A percentile compares a stretch with the other conserved stretches of the same genome.
Evolutionary conservation across 2,329 filamentous ascomycete genomes (phyloP).

Genomic region (Colletotrichum limetticola): DNA sequence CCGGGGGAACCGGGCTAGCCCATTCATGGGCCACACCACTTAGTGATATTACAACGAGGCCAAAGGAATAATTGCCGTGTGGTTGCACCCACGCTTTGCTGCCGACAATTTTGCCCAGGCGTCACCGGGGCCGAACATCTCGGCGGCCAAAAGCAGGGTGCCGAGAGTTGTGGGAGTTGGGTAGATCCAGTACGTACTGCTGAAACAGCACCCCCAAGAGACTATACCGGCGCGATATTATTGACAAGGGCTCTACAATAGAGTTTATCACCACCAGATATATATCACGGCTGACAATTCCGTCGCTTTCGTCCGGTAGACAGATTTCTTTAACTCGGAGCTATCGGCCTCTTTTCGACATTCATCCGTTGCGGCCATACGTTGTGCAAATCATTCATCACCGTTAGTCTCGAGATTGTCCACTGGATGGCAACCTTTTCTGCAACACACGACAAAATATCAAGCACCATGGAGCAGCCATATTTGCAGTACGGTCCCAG

Average conservation of each 20-base stretch:
- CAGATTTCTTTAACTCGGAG: neutral
- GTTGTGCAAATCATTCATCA: neutral
- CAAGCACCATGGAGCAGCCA: neutral
- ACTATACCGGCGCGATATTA: constrained; percentile 4
- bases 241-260: constrained; percentile 2
- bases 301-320: neutral
- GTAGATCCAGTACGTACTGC: neutral
- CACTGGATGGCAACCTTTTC: neutral
- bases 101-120: neutral
- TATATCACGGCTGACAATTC: constrained; percentile 1
- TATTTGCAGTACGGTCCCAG: neutral
- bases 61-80: neutral
- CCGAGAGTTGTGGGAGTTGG: neutral
- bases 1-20: neutral
- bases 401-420: neutral
- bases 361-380: neutral
- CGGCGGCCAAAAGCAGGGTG: neutral
- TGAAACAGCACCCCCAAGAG: constrained; percentile 5
- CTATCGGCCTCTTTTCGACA: neutral
- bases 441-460: neutral
- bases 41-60: neutral
- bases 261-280: constrained; percentile 3
- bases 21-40: neutral
- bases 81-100: neutral
- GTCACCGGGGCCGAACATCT: neutral